Percentiles rank a stretch among this genome's conserved stretches.
Conservation (phyloP, 805 yeast species). For the Blastobotrys peoriensis region DNA sequence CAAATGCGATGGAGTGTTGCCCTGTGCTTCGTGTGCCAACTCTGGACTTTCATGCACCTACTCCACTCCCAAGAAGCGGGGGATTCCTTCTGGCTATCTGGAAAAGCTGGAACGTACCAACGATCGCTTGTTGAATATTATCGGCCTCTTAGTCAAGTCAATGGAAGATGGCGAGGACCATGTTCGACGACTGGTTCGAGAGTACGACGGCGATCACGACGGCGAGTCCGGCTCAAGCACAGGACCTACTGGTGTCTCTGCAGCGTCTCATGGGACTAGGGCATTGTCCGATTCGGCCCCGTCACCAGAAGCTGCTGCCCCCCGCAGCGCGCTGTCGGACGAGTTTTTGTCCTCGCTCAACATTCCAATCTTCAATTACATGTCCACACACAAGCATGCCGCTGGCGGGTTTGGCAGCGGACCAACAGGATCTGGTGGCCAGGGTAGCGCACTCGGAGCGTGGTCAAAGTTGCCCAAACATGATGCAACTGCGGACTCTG, state of each 20-base stretch:
- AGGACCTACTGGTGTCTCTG: background rate
- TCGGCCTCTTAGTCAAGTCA: background rate
- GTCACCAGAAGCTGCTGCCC: slow-evolving; percentile 1
- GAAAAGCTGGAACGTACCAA: slow-evolving; percentile 3
- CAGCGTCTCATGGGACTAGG: background rate
- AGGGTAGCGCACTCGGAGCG: background rate
- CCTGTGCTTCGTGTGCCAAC: background rate
- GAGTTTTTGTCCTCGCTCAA: background rate
- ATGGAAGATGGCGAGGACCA: background rate
- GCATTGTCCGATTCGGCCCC: background rate
- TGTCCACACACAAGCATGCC: background rate
- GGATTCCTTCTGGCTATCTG: slow-evolving; percentile 2
- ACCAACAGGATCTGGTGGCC: background rate
- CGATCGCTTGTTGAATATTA: background rate
- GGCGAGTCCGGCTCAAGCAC: background rate
- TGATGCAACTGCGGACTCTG: background rate
- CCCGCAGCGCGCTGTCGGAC: background rate
- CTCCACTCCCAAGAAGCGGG: slow-evolving; percentile 3
- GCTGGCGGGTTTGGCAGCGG: background rate
- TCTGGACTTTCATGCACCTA: background rate
- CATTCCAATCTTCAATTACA: background rate
- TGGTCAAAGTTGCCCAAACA: background rate
- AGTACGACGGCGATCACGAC: background rate
- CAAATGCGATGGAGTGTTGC: slow-evolving; percentile 3
- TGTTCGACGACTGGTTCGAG: background rate